Evolutionary conservation across 2,329 filamentous ascomycete genomes (phyloP).

Genomic region (Aschersonia sp.): DNA sequence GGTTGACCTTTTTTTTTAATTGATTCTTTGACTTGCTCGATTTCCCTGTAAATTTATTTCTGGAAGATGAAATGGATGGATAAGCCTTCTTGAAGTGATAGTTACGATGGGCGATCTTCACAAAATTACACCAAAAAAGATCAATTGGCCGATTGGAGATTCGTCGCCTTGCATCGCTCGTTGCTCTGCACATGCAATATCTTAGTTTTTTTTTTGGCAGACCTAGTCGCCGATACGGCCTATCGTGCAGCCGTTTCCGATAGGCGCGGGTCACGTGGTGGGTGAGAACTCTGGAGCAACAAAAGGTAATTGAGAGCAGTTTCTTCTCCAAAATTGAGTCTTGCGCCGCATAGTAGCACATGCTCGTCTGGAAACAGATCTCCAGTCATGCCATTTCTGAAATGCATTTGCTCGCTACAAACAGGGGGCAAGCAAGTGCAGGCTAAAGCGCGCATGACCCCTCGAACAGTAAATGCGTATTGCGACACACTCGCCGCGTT

Average conservation of each 20-base stretch:
- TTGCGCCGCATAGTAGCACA: too few species aligned
- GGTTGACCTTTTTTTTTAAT: background rate
- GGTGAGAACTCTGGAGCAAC: slow-evolving; percentile 7
- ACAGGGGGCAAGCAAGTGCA: too few species aligned
- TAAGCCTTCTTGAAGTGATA: too few species aligned
- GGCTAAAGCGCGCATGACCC: too few species aligned
- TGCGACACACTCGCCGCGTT: background rate
- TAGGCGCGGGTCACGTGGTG: slow-evolving; percentile 3
- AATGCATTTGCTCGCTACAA: too few species aligned
- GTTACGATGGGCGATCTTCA: too few species aligned
- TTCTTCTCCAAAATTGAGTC: too few species aligned
- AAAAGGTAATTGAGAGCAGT: slow-evolving; percentile 6
- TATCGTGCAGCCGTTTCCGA: slow-evolving; percentile 17
- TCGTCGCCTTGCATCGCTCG: background rate
- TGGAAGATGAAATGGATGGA: background rate
- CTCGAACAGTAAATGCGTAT: too few species aligned
- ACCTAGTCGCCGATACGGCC: slow-evolving; percentile 4
- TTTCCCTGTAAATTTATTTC: background rate
- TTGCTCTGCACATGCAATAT: background rate
- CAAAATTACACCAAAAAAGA: background rate
- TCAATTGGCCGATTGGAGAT: background rate
- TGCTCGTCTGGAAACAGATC: too few species aligned
- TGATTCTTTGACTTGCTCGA: background rate
- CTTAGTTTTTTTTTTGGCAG: slow-evolving; percentile 15
- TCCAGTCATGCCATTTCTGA: too few species aligned